Conservation (phyloP, 2,329 filamentous ascomycete genomes). For the Bipolaris victoriae region DNA sequence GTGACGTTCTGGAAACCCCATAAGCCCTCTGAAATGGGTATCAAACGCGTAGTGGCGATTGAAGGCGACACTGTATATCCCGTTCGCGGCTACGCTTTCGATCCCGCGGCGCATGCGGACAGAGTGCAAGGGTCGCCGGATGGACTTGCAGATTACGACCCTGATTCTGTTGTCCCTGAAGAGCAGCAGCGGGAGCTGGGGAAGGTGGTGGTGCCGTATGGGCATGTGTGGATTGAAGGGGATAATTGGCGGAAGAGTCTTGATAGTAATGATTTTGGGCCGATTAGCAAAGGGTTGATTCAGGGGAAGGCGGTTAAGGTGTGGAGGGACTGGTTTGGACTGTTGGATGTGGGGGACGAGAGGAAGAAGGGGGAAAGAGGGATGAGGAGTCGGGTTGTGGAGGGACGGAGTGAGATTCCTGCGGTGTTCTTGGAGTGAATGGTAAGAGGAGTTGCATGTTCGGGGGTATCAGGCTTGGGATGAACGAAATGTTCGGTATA, state of each 20-base stretch:
- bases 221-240: constrained; percentile 95
- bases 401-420: constrained; percentile 35
- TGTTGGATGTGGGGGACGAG: constrained; percentile 59
- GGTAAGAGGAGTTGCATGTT: not conserved
- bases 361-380: constrained; percentile 54
- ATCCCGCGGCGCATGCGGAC: constrained; percentile 14
- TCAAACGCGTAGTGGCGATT: constrained; percentile 84
- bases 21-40: constrained; percentile 69
- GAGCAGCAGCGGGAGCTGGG: constrained; percentile 24
- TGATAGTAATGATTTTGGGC: constrained; percentile 92
- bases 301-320: constrained; percentile 76
- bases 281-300: constrained; percentile 76
- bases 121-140: constrained; percentile 33
- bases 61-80: constrained; percentile 75
- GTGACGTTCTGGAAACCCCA: constrained; percentile 61
- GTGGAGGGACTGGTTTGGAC: constrained; percentile 62
- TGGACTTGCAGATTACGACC: constrained; percentile 35
- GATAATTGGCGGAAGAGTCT: constrained; percentile 75
- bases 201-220: constrained; percentile 70
- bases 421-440: constrained; percentile 30
- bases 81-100: constrained; percentile 54
- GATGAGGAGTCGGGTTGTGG: constrained; percentile 52
- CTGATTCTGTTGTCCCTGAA: constrained; percentile 19
- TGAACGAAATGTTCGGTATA: no score
- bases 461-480: not conserved